Evolutionary conservation across 2,329 filamentous ascomycete genomes (phyloP), one percentile per base, ranked within the genome.

Genomic region (Fusarium sp.): DNA sequence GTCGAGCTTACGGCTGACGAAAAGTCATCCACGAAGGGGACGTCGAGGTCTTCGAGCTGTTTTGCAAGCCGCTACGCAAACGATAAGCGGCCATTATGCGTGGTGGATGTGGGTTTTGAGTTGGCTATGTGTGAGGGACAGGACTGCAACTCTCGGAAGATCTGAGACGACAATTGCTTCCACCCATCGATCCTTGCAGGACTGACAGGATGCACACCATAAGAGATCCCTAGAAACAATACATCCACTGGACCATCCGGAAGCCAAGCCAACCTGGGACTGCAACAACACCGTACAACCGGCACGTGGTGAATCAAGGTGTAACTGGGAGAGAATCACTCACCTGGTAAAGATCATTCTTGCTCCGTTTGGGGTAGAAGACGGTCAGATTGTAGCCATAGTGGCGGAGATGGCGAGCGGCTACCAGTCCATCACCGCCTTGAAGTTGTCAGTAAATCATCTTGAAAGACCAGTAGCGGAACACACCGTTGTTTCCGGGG

Each of bases 341-440:
- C 83, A 95, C 94, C 86, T 94, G 90, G 80, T 98, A 98, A 5
- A 98, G 88, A 58, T 98, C 95, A 75, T 95, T 96, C 81, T 96
- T 97, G 82, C 92, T 92, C 65, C 94, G 91, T 83, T 98, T 98
- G 1, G 97, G 97, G 80, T 97, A 98, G 86, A 97, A 98, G 52
- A 99, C 88, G 10, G 91, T 93, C 5, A 96, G 95, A 27, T 90
- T 89, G 84, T 98, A 99, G 71, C 97, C 96, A 81, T 97, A 98
- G 80, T 98, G 94, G 81, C 91, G 91, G 6, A 99, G 89, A 83
- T 99, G 97, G 29, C 97, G 92, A 63, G 97, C 97, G 57, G 96
- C 95, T 31, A 99, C 97, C 4, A 99, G 90, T 3, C 97, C 97
- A 82, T 99, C 97, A 40, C 97, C 97, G 71, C 97, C 94, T 95